These are phyloP conservation scores for Inga laurina DNA, from an alignment of 306 rosid species.

Conservation along the genomic window DNA sequence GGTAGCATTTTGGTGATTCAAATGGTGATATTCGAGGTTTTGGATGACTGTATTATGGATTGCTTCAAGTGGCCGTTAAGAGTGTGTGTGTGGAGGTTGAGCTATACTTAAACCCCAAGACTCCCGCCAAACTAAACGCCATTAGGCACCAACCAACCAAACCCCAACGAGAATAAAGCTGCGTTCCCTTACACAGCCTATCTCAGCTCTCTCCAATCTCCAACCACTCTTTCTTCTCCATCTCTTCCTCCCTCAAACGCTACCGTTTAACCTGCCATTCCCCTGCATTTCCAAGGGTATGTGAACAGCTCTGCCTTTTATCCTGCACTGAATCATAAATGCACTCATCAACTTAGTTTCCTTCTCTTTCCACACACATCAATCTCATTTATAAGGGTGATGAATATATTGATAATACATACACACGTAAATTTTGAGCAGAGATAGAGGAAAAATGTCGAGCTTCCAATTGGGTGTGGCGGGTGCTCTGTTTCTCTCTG, in stretches of 20 bases:
- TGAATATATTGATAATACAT: background rate
- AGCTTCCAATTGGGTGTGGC: slow-evolving; percentile 77
- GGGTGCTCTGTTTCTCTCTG: slow-evolving; percentile 93
- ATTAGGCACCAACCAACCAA: slow-evolving; percentile 55
- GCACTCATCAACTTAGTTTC: background rate
- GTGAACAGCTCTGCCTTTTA: background rate
- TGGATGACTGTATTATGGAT: background rate
- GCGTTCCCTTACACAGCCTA: slow-evolving; percentile 37
- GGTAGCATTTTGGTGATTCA: background rate
- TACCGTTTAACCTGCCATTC: background rate
- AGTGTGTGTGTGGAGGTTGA: slow-evolving; percentile 24
- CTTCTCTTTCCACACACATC: background rate
- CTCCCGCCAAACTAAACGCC: slow-evolving; percentile 32
- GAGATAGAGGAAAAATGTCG: slow-evolving; percentile 80
- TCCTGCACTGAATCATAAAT: background rate
- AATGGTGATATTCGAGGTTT: background rate
- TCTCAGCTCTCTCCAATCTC: background rate
- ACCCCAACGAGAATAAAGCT: slow-evolving; percentile 42
- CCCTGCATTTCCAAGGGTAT: background rate
- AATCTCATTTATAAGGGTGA: background rate
- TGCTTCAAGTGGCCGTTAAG: slow-evolving; percentile 53
- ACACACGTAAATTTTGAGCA: slow-evolving; percentile 16
- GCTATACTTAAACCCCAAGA: slow-evolving; percentile 25
- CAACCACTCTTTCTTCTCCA: background rate
- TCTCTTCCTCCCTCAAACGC: background rate